Conservation (phyloP, 257 asterid genomes). For the Eustoma russellianum region DNA sequence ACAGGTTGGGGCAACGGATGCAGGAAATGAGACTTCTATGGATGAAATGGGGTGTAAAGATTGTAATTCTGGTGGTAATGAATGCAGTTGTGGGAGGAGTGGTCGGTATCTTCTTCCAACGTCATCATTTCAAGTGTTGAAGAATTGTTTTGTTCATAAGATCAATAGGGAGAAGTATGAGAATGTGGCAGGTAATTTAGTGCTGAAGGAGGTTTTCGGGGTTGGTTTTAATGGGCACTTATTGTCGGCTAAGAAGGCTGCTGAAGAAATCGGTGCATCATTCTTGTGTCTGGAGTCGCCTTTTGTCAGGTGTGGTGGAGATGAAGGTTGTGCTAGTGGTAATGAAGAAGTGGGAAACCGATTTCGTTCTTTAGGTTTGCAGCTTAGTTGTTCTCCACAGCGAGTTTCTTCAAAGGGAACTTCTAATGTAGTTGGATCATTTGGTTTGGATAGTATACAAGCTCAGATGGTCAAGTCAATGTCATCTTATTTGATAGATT, state of each 20-base stretch:
- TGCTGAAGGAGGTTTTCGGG: slow-evolving; percentile 80
- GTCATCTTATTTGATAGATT: slow-evolving; percentile 32
- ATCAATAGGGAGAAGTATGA: slow-evolving; percentile 60
- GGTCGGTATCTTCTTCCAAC: slow-evolving; percentile 52
- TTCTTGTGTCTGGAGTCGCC: slow-evolving; percentile 80
- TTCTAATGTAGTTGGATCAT: slow-evolving; percentile 21
- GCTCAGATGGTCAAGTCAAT: slow-evolving; percentile 51
- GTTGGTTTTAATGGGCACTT: slow-evolving; percentile 67
- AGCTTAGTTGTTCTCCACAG: slow-evolving; percentile 31
- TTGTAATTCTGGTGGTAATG: slow-evolving; percentile 2
- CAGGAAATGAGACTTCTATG: slow-evolving; percentile 16
- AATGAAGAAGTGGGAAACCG: slow-evolving; percentile 21
- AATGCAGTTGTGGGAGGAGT: slow-evolving; percentile 11
- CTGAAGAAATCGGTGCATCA: slow-evolving; percentile 73
- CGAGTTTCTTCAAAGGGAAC: slow-evolving; percentile 24
- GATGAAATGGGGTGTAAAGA: slow-evolving; percentile 14
- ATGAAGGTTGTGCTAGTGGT: slow-evolving; percentile 13
- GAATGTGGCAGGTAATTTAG: slow-evolving; percentile 69
- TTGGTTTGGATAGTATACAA: slow-evolving; percentile 35
- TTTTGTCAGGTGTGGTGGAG: slow-evolving; percentile 29
- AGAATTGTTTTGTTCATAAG: slow-evolving; percentile 61
- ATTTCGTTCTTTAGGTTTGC: slow-evolving; percentile 31
- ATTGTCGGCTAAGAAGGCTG: slow-evolving; percentile 65
- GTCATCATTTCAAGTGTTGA: slow-evolving; percentile 69
- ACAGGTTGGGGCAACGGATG: slow-evolving; percentile 42